phyloP scores from a whole-genome alignment of 2,329 filamentous ascomycete genomes.

The Epichloe scottii region DNA sequence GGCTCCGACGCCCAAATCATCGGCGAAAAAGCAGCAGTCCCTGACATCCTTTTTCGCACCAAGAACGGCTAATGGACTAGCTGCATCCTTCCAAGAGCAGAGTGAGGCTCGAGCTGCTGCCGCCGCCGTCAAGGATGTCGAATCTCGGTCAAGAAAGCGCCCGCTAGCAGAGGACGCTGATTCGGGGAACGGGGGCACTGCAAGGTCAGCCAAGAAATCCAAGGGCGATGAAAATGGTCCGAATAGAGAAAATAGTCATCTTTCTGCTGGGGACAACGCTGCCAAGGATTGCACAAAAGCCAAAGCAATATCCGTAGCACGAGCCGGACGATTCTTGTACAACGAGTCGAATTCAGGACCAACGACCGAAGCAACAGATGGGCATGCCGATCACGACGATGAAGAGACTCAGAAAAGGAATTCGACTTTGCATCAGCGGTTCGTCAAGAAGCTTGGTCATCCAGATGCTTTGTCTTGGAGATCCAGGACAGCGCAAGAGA shows the following conservation, averaged over 20 bases:
- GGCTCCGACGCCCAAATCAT: slow-evolving; percentile 18
- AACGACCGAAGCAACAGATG: slow-evolving; percentile 23
- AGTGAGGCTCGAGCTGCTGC: slow-evolving; percentile 14
- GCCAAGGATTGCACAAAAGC: not conserved
- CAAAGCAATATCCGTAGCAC: slow-evolving; percentile 14
- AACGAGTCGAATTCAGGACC: slow-evolving; percentile 29
- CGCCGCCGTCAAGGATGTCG: slow-evolving; percentile 15
- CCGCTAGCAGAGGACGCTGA: slow-evolving; percentile 35
- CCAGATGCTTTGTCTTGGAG: slow-evolving; percentile 68
- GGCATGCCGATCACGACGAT: slow-evolving; percentile 37
- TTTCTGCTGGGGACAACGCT: slow-evolving; percentile 15
- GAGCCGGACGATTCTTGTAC: slow-evolving; percentile 42
- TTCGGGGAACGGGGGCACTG: slow-evolving; percentile 28
- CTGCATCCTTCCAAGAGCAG: slow-evolving; percentile 23
- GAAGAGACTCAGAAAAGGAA: slow-evolving; percentile 44
- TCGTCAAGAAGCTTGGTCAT: slow-evolving; percentile 80
- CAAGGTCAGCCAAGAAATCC: slow-evolving; percentile 31
- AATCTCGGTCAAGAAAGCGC: slow-evolving; percentile 33
- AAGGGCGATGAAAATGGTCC: slow-evolving; percentile 22
- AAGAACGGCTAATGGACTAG: slow-evolving; percentile 37
- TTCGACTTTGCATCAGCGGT: slow-evolving; percentile 65
- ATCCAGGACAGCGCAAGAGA: slow-evolving; percentile 43
- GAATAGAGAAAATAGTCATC: slow-evolving; percentile 22
- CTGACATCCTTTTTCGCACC: slow-evolving; percentile 78
- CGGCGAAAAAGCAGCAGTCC: slow-evolving; percentile 60